Base-by-base conservation (phyloP, 306 rosid species). In the Vigna unguiculata region DNA sequence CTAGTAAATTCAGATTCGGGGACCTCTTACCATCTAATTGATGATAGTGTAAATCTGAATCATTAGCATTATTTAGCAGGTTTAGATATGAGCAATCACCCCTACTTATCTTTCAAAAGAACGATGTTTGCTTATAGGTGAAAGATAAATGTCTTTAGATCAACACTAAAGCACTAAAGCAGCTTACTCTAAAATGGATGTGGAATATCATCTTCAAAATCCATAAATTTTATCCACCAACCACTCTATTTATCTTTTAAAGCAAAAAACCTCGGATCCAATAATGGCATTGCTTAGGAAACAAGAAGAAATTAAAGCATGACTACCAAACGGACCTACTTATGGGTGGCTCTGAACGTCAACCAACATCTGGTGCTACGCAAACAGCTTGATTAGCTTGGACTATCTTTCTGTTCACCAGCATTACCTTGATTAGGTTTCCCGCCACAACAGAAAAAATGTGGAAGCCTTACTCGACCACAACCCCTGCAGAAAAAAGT, bases 381-480 rank as follows among this genome's bases (percentile, higher is more conserved):
- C 46, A 78, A 55, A 73, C 22, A 76, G 51, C 53, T 82, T 48
- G 47, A 81, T 78, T 68, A 78, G 57, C 62, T 55, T 74, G 67
- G 30, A 32, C 78, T 38, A 32, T 75, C 71, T 34, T 67, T 77
- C 68, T 73, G 75, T 43, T 61, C 80, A 22, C 71, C 81, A 16
- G 40, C 20, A 49, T 70, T 30, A 48, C 49, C 80, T 40, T 32
- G 64, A 8, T 52, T 64, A 4, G 75, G 85, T 32, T 78, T 70
- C 49, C 88, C 88, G 74, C 88, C 71, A 41, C 88, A 85, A 55
- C 85, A 81, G 58, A 61, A 85, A 81, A 69, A 85, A 71, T 81
- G 88, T 41, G 88, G 85, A 81, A 81, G 85, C 79, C 79, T 78
- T 59, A 63, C 85, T 38, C 81, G 81, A 72, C 88, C 88, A 41